Conservation (phyloP, 768 basidiomycete genomes). For the Floccularia luteovirens region DNA sequence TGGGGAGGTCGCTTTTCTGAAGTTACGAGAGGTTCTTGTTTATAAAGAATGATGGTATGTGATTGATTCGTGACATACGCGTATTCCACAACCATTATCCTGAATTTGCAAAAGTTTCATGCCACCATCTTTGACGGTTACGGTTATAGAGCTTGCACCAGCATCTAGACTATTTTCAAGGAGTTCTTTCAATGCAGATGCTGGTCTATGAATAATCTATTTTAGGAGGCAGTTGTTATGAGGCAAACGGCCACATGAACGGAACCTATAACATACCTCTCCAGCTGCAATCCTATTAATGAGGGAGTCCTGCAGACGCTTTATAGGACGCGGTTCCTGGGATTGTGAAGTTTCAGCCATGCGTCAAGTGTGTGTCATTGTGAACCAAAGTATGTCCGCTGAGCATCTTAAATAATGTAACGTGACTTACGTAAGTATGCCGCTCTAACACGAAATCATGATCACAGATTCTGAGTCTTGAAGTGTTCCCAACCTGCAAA, state of each 20-base stretch:
- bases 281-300: constrained; percentile 91
- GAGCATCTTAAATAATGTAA: no score
- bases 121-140: constrained; percentile 93
- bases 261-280: constrained; percentile 31
- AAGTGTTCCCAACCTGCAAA: no score
- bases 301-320: constrained; percentile 70
- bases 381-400: no score
- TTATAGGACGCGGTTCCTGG: constrained; percentile 56
- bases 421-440: no score
- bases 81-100: constrained; percentile 94
- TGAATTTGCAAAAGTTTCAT: constrained; percentile 92
- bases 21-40: neutral
- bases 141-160: constrained; percentile 74
- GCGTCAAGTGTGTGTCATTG: no score
- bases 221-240: neutral
- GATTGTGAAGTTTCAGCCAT: neutral
- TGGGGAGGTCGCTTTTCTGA: constrained; percentile 82
- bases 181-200: constrained; percentile 93
- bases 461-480: no score
- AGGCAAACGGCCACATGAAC: neutral
- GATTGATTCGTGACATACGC: constrained; percentile 38
- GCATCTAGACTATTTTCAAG: constrained; percentile 97
- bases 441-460: no score
- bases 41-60: neutral
- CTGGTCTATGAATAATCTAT: constrained; percentile 51